Conservation (phyloP, 2,329 filamentous ascomycete species). For the Fusarium globosum region DNA sequence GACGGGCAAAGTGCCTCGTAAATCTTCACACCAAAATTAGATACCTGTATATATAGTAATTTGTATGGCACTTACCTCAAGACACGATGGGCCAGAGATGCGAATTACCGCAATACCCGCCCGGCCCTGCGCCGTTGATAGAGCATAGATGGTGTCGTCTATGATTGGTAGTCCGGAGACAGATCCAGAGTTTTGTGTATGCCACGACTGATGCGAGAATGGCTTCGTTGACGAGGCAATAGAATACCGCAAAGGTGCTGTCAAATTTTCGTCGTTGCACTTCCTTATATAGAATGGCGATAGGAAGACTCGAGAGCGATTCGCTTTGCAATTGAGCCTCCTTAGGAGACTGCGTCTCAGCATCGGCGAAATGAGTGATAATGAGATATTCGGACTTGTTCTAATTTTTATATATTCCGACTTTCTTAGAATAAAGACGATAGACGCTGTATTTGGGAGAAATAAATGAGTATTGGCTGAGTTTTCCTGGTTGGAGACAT, state of each 20-base stretch:
- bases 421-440: not conserved
- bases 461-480: not conserved
- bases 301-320: conserved; percentile 7
- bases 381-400: not conserved
- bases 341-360: conserved; percentile 39
- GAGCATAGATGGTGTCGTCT: conserved; percentile 84
- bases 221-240: not conserved
- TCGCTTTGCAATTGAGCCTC: conserved; percentile 30
- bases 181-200: not conserved
- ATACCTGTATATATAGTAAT: not conserved
- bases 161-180: conserved; percentile 33
- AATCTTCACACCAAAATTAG: conserved; percentile 52
- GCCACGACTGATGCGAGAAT: conserved; percentile 26
- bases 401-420: not conserved
- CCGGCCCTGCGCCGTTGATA: conserved; percentile 86
- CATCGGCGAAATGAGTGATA: conserved; percentile 31
- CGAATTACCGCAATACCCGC: conserved; percentile 93
- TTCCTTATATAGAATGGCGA: not conserved
- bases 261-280: not conserved
- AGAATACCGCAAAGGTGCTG: not conserved
- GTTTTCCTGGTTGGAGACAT: not conserved
- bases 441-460: not conserved
- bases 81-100: conserved; percentile 82
- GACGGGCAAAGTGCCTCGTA: conserved; percentile 63
- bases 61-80: conserved; percentile 62